Evolutionary conservation across 2,329 filamentous ascomycete species (phyloP), one percentile per base, ranked within the genome.

Genomic region (Trichoderma endophyticum): DNA sequence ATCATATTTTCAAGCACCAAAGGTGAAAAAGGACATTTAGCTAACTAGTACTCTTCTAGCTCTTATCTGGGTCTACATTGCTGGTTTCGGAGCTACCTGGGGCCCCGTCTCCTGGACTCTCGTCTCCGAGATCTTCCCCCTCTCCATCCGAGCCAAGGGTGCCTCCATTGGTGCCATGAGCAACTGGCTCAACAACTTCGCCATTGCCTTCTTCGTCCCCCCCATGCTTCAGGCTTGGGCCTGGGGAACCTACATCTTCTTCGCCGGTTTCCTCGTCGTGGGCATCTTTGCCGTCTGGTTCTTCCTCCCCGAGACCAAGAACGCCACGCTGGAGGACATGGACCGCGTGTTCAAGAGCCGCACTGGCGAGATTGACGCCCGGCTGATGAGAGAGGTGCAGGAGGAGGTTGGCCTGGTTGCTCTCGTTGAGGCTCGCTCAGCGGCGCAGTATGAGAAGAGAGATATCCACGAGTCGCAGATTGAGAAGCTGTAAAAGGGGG

Each of bases 51-150:
- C 12, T 30, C 28, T 43, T 59, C 54, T 26, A 81, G 87, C 78
- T 67, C 91, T 92, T 87, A 89, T 92, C 9, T 94, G 92, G 91
- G 84, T 94, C 0, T 94, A 92, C 75, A 89, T 93, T 36, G 83
- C 93, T 36, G 88, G 92, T 79, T 94, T 94, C 76, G 92, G 90
- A 39, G 93, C 93, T 77, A 90, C 87, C 0, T 94, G 92, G 92
- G 91, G 91, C 0, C 92, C 91, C 2, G 91, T 89, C 75, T 87
- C 90, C 0, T 94, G 92, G 92, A 92, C 93, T 73, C 85, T 94
- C 69, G 87, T 93, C 1, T 88, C 91, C 1, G 92, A 94, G 80
- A 89, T 94, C 56, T 94, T 90, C 89, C 92, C 92, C 0, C 81
- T 93, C 4, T 90, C 87, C 71, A 90, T 89, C 9, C 86, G 91